Conservation (phyloP, 306 rosid genomes). For the Casuarina glauca region DNA sequence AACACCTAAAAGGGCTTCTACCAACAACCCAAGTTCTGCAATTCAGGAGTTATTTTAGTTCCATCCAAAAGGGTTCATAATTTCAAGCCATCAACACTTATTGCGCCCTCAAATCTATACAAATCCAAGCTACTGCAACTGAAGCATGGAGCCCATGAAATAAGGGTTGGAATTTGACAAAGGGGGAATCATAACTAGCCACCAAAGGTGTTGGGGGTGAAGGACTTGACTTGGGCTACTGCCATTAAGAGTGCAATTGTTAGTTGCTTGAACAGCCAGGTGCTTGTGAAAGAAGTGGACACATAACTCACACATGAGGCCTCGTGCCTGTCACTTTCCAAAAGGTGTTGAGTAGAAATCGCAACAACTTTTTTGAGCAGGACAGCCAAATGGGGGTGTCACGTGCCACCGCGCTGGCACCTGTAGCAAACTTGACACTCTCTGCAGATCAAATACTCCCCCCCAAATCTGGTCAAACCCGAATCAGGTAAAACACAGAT, state of each 20-base stretch:
- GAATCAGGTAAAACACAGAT: too few relatives aligned
- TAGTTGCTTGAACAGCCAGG: not conserved
- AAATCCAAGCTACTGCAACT: too few relatives aligned
- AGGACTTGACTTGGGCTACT: not conserved
- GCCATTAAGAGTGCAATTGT: not conserved
- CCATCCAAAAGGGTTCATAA: too few relatives aligned
- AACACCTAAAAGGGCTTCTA: not conserved
- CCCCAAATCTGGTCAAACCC: conserved; percentile 29
- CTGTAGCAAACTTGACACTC: conserved; percentile 1
- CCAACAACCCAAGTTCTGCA: too few relatives aligned
- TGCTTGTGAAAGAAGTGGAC: too few relatives aligned
- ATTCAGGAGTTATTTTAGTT: too few relatives aligned
- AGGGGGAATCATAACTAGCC: not conserved
- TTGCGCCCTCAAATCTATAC: too few relatives aligned
- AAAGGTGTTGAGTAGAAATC: not conserved
- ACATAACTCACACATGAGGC: conserved; percentile 25
- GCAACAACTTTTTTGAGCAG: not conserved
- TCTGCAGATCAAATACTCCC: conserved; percentile 7
- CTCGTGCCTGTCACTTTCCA: conserved; percentile 39
- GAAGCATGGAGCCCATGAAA: too few relatives aligned
- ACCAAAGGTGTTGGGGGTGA: not conserved
- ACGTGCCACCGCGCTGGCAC: conserved; percentile 38
- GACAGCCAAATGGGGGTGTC: conserved; percentile 18
- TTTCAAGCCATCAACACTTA: too few relatives aligned
- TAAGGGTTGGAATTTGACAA: too few relatives aligned